These are phyloP conservation scores for Xerocomus minutiporus DNA, from an alignment of 1,284 basidiomycete genomes.

Conservation along the genomic window DNA sequence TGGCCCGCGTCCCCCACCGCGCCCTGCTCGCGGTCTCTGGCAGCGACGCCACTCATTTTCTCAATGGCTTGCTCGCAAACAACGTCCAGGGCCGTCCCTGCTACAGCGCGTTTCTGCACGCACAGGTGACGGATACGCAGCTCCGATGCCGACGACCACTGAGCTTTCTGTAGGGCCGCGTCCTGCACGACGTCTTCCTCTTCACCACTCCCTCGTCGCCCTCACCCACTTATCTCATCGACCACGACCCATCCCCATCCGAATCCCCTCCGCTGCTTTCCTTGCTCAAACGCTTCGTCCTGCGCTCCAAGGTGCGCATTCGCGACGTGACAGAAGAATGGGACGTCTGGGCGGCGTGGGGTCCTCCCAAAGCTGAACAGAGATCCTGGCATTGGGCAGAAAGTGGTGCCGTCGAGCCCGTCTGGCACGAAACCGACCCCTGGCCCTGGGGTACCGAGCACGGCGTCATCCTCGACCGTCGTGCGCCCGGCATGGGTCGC, in stretches of 20 bases:
- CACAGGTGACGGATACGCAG: constrained; percentile 61
- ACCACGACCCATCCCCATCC: constrained; percentile 60
- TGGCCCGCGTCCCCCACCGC: constrained; percentile 61
- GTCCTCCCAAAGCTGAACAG: constrained; percentile 38
- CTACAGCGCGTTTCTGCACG: constrained; percentile 82
- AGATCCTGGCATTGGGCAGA: constrained; percentile 53
- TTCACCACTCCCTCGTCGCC: constrained; percentile 55
- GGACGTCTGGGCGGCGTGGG: constrained; percentile 81
- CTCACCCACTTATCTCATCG: constrained; percentile 61
- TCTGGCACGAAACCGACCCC: constrained; percentile 44
- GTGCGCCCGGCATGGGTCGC: constrained; percentile 75
- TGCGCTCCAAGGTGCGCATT: constrained; percentile 87
- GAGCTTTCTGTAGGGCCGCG: constrained; percentile 63
- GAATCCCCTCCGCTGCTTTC: constrained; percentile 58
- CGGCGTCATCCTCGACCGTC: constrained; percentile 57
- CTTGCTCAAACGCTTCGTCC: constrained; percentile 78
- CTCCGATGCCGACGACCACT: not conserved
- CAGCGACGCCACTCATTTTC: constrained; percentile 77
- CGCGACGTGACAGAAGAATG: constrained; percentile 72
- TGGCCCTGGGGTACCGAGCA: constrained; percentile 63
- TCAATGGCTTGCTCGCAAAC: constrained; percentile 81
- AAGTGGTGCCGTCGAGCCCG: constrained; percentile 67
- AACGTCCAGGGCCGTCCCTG: constrained; percentile 56
- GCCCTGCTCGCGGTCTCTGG: constrained; percentile 76
- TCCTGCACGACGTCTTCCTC: constrained; percentile 86